A percentile compares a stretch with the other conserved stretches of the same genome.
phyloP scores from a whole-genome alignment of 257 asterid genomes.

The Solanum bulbocastanum region DNA sequence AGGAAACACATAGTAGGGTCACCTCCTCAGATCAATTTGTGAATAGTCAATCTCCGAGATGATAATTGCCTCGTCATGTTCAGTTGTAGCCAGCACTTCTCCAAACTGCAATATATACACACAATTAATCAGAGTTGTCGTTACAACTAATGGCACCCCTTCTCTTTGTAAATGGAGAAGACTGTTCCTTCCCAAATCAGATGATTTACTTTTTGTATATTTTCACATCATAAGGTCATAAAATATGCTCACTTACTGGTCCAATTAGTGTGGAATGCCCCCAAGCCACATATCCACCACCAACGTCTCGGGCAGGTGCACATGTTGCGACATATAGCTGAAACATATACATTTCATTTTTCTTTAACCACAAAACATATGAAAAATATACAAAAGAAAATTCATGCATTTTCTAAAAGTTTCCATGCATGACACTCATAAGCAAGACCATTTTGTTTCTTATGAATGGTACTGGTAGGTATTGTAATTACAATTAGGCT shows the following conservation, averaged over 20 bases:
- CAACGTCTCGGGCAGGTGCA: constrained; percentile 85
- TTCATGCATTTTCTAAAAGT: neutral
- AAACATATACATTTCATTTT: neutral
- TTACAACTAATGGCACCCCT: neutral
- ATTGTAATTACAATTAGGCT: neutral
- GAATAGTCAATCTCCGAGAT: constrained; percentile 80
- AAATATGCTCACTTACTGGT: constrained; percentile 51
- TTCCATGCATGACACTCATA: neutral
- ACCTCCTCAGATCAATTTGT: constrained; percentile 73
- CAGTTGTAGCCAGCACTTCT: constrained; percentile 79
- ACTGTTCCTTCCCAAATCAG: neutral
- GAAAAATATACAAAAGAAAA: neutral
- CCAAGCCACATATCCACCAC: constrained; percentile 88
- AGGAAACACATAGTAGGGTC: neutral
- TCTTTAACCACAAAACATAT: neutral
- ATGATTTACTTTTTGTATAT: neutral
- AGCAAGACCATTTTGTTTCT: neutral
- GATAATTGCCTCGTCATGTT: constrained; percentile 70
- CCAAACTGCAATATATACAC: constrained; percentile 52
- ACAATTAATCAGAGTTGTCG: neutral
- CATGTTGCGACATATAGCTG: constrained; percentile 92
- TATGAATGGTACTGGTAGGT: neutral
- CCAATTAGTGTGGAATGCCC: constrained; percentile 96
- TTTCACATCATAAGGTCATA: neutral
- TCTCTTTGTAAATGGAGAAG: neutral